phyloP scores from a whole-genome alignment of 2,329 filamentous ascomycete genomes.

The Aspergillus pseudotamarii region DNA sequence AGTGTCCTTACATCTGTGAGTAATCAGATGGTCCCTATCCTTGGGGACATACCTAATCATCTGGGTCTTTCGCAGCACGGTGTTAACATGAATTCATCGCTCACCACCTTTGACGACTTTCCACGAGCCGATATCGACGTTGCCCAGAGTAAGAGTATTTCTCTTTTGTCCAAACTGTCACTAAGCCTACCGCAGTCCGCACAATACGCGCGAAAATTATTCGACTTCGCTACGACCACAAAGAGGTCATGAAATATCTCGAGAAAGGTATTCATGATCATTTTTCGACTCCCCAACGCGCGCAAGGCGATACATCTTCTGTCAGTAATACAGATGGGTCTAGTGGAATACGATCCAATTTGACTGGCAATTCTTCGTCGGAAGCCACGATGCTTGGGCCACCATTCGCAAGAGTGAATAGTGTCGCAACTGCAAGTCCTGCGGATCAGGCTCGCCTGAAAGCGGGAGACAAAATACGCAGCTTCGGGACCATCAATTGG shows the following conservation, averaged over 20 bases:
- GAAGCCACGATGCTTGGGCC: slow-evolving; percentile 50
- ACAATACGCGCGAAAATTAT: slow-evolving; percentile 93
- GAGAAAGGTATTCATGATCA: slow-evolving; percentile 87
- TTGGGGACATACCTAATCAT: slow-evolving; percentile 18
- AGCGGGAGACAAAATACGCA: slow-evolving; percentile 77
- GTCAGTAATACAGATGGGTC: slow-evolving; percentile 29
- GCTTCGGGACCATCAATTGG: slow-evolving; percentile 82
- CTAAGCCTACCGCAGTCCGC: slow-evolving; percentile 63
- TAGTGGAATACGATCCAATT: slow-evolving; percentile 23
- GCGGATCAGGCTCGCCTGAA: slow-evolving; percentile 81
- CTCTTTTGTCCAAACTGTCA: slow-evolving; percentile 2
- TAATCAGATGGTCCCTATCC: slow-evolving; percentile 9
- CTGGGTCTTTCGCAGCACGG: slow-evolving; percentile 67
- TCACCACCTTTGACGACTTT: slow-evolving; percentile 88
- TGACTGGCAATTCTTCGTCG: slow-evolving; percentile 25
- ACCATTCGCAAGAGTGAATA: slow-evolving; percentile 89
- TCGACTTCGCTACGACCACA: slow-evolving; percentile 88
- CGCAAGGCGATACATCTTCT: slow-evolving; percentile 43
- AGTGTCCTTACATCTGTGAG: slow-evolving; percentile 85
- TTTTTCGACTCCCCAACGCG: slow-evolving; percentile 72
- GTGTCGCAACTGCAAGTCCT: slow-evolving; percentile 75
- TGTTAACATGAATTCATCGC: slow-evolving; percentile 86
- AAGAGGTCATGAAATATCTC: slow-evolving; percentile 78
- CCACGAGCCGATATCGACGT: slow-evolving; percentile 93
- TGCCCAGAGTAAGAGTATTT: slow-evolving; percentile 72